Base-by-base conservation (phyloP, 2,329 filamentous ascomycete genomes). In the Elsinoe ampelina region DNA sequence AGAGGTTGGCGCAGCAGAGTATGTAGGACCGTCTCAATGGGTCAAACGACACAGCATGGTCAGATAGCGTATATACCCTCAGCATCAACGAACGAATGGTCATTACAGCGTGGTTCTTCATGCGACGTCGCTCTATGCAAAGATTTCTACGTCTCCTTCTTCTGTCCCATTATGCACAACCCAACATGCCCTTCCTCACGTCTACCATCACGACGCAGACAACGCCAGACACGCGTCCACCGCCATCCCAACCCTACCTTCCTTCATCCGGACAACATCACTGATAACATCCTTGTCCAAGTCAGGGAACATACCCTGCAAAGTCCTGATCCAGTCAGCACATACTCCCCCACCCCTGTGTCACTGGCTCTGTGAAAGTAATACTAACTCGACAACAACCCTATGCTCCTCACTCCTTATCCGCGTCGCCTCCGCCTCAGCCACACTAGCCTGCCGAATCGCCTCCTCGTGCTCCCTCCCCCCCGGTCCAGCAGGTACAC, bases 271-370 rank as follows among this genome's bases (percentile, higher is more conserved):
- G 22, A 98, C 93, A 39, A 98, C 93, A 73, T 98, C 93, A 65
- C 91, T 91, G 67, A 98, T 97, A 36, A 98, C 81, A 50, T 98
- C 95, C 65, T 84, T 83, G 70, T 98, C 93, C 52, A 98, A 76
- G 67, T 95, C 90, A 0, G 93, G 93, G 70, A 98, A 98, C 93
- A 98, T 98, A 64, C 89, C 87, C 48, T 89, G 85, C 58, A 98
- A 74, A 35, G 93, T 97, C 72, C 74, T 77, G 56, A 15, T 2
- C 32, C 13, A n/a, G 35, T 36, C 19, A 52, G 63, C 43, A 63
- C 47, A 59, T 43, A 26, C 42, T 50, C 17, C 45, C 13, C 15
- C 55, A 20, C 32, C 55, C 17, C 38, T 43, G 3, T 55, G 6
- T 11, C 10, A 45, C 6, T 10, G 20, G 39, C 39, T 19, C 35